Base-by-base conservation (phyloP, 2,329 filamentous ascomycete genomes). In the Talaromyces sp. region DNA sequence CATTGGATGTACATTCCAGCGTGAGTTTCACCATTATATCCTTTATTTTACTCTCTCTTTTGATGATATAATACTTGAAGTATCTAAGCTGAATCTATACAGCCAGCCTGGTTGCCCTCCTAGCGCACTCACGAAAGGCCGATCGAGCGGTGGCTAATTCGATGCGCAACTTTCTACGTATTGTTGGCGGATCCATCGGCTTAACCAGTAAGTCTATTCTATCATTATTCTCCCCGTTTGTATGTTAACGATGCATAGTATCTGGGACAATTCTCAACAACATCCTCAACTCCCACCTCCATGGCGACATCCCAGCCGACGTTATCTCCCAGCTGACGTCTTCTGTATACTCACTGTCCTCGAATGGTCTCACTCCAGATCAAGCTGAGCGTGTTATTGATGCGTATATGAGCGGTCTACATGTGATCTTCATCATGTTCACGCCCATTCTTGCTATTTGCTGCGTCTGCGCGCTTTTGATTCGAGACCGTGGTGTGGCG, bases 221-320 rank as follows among this genome's bases (percentile, higher is more conserved):
- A 31, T 24, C 35, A 6, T 41, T 52, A 21, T 8, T 49, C 5
- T 17, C 21, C 13, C n/a, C n/a, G n/a, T 29, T 29, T 29, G 27
- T 10, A 41, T 14, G 27, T 19, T 11, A 19, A 7, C 27, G 26
- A 27, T 49, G 26, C 17, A 3, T 6, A 59, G 57, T 59, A 13
- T 59, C 51, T 13, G 57, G 57, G 7, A 38, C 57, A 55, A 59
- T 59, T 43, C 57, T 59, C 17, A 59, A 55, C 24, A 59, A 55
- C 29, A 26, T 53, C 21, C 52, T 59, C 17, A 19, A 59, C 17
- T 14, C 32, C 51, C 32, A 35, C 9, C 57, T 59, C 17, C 24
- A 19, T 9, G 32, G 26, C 21, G 24, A 4, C 32, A 26, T 59
- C 9, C 17, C 57, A 11, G 14, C n/a, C n/a, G 10, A 55, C 11